Evolutionary conservation across 1,139 yeast species (phyloP), one percentile per base, ranked within the genome.

Genomic region (Arxiozyma bovina): DNA sequence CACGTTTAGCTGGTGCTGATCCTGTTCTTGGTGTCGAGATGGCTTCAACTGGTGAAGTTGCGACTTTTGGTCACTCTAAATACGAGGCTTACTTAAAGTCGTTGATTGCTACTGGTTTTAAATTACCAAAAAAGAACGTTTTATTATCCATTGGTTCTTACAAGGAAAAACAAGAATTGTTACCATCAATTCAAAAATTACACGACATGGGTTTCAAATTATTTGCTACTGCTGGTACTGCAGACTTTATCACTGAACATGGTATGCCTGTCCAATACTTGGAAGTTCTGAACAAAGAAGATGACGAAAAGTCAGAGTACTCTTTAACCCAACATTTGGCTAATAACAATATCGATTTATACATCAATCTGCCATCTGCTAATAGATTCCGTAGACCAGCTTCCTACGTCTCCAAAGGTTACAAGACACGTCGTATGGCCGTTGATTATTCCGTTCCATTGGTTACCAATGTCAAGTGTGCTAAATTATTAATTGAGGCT

Each of bases 41-140:
- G 99, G 98, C 99, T 43, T 91, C 98, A 30, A 93, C 99, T 59
- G 99, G 99, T 80, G 99, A 93, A 75, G 99, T 93, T 67, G 99
- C 99, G 53, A 83, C 95, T 61, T 91, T 94, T 70, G 99, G 99
- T 68, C 89, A 79, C 70, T 85, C 93, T 79, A 91, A 93, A 74
- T 90, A 90, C 68, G 99, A 94, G 75, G 99, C 99, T 40, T 94
- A 94, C 76, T 76, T 94, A 74, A 93, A 94, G 76, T 87, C 98
- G 44, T 80, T 93, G 72, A 78, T 93, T 58, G 90, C 99, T 20
- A 89, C 98, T 58, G 99, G 99, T 41, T 90, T 94, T 82, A 84
- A 83, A 68, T 77, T 91, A 63, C 99, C 99, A 66, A 88, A 88
- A 82, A 91, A 90, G 78, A 94, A 93, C 75, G 87, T 94, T 61